A percentile compares a stretch with the other conserved stretches of the same genome.
Evolutionary conservation across 208 protist genomes (phyloP).

Genomic region (Wallacemonas sp.): DNA sequence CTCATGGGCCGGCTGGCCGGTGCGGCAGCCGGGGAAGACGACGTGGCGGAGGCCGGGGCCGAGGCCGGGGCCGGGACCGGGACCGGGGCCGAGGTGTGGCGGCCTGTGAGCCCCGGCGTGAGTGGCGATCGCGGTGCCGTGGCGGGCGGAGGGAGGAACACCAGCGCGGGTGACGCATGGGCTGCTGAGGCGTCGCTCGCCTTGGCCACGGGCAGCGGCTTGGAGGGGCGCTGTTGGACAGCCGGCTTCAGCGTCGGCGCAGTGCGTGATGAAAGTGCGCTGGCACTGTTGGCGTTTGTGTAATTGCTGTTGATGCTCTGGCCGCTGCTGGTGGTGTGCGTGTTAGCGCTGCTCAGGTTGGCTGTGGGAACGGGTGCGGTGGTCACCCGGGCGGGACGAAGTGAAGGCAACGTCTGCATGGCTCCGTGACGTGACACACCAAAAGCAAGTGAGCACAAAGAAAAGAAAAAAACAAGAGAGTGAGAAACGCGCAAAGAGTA

Average conservation of each 20-base stretch:
- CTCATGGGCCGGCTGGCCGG: too few species aligned
- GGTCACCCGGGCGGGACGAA: not conserved
- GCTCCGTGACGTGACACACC: not conserved
- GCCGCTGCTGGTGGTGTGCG: not conserved
- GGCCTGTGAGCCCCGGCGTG: too few species aligned
- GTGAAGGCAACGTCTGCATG: slow-evolving; percentile 14
- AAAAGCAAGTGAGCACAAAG: slow-evolving; percentile 14
- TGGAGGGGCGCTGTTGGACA: slow-evolving; percentile 8
- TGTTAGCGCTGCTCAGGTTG: not conserved
- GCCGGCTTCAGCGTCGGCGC: not conserved
- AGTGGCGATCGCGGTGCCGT: not conserved
- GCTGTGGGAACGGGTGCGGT: not conserved
- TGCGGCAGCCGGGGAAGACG: not conserved
- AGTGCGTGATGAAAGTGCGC: not conserved
- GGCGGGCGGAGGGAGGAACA: not conserved
- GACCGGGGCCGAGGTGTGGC: not conserved
- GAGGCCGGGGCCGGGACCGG: not conserved
- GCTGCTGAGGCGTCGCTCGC: too few species aligned
- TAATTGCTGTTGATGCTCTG: not conserved
- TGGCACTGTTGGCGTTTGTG: too few species aligned
- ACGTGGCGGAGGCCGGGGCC: not conserved
- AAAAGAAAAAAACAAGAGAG: slow-evolving; percentile 22
- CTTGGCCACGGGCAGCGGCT: not conserved
- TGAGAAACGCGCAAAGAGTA: not conserved
- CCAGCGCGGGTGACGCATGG: slow-evolving; percentile 2